Evolutionary conservation across 2,329 filamentous ascomycete species (phyloP).

Genomic region (Leptographium lundbergii): DNA sequence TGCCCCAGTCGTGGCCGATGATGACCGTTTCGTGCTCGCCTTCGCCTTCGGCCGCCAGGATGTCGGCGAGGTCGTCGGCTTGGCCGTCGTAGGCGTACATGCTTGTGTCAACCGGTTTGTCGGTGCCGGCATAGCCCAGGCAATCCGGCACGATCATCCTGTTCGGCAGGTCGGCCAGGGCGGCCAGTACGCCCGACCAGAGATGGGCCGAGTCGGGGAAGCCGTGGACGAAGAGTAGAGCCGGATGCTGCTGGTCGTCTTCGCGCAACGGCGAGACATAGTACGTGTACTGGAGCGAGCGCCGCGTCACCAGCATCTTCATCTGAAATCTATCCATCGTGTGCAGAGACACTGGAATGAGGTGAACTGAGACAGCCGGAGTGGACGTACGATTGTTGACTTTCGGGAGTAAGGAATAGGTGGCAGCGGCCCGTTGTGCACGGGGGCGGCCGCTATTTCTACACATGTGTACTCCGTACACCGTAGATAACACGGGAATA

Average conservation of each 20-base stretch:
- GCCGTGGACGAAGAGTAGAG: conserved; percentile 32
- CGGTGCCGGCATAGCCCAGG: conserved; percentile 26
- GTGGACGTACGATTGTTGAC: no score
- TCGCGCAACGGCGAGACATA: conserved; percentile 16
- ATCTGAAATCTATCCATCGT: conserved; percentile 15
- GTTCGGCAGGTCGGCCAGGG: conserved; percentile 18
- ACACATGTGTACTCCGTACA: no score
- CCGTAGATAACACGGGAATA: no score
- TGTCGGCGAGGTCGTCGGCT: conserved; percentile 24
- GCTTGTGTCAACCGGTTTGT: conserved; percentile 25
- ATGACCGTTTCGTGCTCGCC: conserved; percentile 18
- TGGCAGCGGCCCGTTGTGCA: no score
- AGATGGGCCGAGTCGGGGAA: conserved; percentile 33
- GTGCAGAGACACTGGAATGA: no score
- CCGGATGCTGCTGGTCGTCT: conserved; percentile 11
- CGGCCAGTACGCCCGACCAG: conserved; percentile 26
- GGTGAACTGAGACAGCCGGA: not conserved
- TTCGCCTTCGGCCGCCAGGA: conserved; percentile 16
- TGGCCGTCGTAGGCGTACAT: conserved; percentile 25
- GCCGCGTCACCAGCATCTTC: conserved; percentile 18
- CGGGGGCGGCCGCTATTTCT: no score
- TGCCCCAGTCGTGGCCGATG: conserved; percentile 39
- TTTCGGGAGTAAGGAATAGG: no score
- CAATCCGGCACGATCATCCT: conserved; percentile 25
- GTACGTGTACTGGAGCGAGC: conserved; percentile 27